Conservation (phyloP, 176 grass and related monocot species). For the Coix lacrymajobi region DNA sequence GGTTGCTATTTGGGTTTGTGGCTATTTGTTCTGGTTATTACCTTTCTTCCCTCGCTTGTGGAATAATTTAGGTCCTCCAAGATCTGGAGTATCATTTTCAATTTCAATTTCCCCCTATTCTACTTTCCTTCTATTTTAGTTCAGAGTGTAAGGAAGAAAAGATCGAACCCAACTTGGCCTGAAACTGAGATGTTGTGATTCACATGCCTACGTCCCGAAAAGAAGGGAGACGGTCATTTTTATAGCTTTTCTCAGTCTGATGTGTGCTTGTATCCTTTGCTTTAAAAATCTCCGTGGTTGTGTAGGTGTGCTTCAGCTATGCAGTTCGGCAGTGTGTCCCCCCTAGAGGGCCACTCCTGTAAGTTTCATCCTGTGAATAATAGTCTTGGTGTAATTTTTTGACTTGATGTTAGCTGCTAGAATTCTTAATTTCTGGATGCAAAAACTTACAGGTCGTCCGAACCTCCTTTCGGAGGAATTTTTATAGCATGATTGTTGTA, state of each 20-base stretch:
- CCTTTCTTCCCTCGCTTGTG: background rate
- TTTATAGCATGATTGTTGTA: too few species aligned
- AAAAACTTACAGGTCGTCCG: constrained; percentile 37
- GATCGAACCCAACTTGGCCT: too few species aligned
- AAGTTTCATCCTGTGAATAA: background rate
- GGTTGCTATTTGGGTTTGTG: background rate
- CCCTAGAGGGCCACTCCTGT: constrained; percentile 49
- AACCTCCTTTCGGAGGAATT: too few species aligned
- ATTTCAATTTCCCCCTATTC: background rate
- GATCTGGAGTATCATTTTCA: background rate
- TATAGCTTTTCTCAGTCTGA: background rate
- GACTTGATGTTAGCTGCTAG: background rate
- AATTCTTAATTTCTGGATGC: background rate
- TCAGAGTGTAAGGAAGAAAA: background rate
- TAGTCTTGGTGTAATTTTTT: background rate
- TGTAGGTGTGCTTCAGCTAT: constrained; percentile 46
- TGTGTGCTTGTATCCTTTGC: constrained; percentile 15
- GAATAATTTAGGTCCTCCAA: background rate
- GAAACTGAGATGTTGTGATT: too few species aligned
- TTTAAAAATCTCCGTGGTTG: constrained; percentile 23
- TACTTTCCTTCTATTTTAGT: background rate
- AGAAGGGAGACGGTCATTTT: constrained; percentile 9
- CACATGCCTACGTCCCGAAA: constrained; percentile 21
- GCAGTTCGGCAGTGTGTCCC: constrained; percentile 49
- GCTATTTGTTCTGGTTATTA: background rate